Conservation (phyloP, 169 alveolate genomes). For the Plasmodium relictum region DNA sequence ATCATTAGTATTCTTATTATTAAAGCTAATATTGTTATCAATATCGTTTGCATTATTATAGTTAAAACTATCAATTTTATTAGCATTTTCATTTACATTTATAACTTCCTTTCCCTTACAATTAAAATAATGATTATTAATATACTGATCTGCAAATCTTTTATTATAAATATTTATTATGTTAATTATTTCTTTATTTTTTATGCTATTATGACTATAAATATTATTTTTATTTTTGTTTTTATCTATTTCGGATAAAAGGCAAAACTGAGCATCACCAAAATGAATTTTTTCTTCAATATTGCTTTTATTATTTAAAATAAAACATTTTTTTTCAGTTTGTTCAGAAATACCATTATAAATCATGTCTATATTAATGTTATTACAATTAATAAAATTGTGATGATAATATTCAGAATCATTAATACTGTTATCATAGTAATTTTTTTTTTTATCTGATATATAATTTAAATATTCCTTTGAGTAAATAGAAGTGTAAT, state of each 20-base stretch:
- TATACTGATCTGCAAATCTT: background rate
- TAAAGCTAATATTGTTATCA: background rate
- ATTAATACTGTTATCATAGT: background rate
- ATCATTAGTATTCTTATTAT: background rate
- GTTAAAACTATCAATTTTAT: background rate
- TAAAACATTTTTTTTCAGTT: background rate
- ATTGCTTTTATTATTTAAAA: background rate
- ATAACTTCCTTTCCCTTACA: background rate
- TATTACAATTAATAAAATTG: too few relatives aligned
- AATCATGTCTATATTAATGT: too few relatives aligned
- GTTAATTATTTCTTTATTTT: background rate
- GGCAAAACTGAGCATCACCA: background rate
- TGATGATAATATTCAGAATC: background rate
- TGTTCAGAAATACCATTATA: background rate
- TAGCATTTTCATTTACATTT: background rate
- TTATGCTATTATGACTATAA: background rate
- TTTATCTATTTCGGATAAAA: background rate
- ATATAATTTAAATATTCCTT: background rate
- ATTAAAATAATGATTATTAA: background rate
- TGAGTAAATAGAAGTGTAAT: constrained; percentile 10
- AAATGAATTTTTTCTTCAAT: background rate
- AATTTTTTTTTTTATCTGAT: background rate
- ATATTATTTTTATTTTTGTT: background rate
- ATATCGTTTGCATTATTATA: background rate
- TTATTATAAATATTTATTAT: too few relatives aligned